Conservation (phyloP, 2,329 filamentous ascomycete genomes). For the Zasmidium cellare region DNA sequence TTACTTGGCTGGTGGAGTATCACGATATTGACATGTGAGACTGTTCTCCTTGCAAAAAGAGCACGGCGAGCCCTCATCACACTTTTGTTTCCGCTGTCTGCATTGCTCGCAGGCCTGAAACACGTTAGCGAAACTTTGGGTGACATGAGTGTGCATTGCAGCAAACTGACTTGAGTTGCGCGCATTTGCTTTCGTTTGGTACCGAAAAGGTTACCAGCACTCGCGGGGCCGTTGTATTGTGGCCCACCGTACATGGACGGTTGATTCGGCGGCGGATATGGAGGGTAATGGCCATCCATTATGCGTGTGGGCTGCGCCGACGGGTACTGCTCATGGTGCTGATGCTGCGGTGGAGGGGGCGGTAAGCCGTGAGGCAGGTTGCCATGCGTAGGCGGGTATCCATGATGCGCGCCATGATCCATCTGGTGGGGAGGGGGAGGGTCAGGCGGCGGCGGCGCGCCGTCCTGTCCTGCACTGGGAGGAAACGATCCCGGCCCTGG, state of each 20-base stretch:
- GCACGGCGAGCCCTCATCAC: conserved; percentile 82
- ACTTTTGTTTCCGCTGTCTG: conserved; percentile 84
- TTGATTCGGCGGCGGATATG: conserved; percentile 26
- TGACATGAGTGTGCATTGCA: background rate
- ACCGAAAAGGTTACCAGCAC: conserved; percentile 22
- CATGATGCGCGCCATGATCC: conserved; percentile 33
- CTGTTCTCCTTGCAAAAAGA: conserved; percentile 84
- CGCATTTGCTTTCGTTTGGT: conserved; percentile 38
- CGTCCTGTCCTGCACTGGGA: conserved; percentile 23
- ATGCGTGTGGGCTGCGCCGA: conserved; percentile 30
- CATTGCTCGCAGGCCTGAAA: conserved; percentile 85
- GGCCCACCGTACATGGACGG: conserved; percentile 25
- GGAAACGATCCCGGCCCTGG: conserved; percentile 16
- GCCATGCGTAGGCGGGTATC: conserved; percentile 31
- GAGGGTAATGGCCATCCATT: conserved; percentile 29
- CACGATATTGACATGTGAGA: conserved; percentile 81
- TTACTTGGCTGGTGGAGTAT: conserved; percentile 88
- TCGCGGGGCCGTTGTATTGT: conserved; percentile 28
- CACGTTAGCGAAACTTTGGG: conserved; percentile 16
- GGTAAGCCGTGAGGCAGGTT: conserved; percentile 26
- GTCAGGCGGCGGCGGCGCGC: conserved; percentile 22
- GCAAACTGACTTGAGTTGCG: conserved; percentile 34
- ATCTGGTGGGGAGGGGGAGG: conserved; percentile 24
- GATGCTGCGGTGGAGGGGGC: conserved; percentile 20
- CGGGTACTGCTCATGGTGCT: conserved; percentile 28